Base-by-base conservation (phyloP, 148 eudicot genomes). In the Dianthus caryophyllus region DNA sequence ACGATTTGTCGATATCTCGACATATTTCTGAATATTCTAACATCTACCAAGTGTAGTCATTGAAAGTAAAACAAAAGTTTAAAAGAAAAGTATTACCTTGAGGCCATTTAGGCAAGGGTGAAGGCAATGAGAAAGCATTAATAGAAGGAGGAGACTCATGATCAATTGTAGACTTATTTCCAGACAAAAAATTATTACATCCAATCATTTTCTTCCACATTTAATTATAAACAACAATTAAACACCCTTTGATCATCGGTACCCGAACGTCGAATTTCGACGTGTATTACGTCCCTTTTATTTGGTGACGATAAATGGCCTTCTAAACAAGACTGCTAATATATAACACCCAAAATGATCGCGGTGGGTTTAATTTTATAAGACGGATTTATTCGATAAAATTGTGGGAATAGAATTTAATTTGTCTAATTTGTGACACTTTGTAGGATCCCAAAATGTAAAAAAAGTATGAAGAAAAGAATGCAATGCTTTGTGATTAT, bases 91-190 rank as follows among this genome's bases (percentile, higher is more conserved):
- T 51, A 29, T 64, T n/a, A 91, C 97, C 97, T 76, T 67, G 64
- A 74, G 91, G 97, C 97, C 97, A 91, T 21, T 80, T 66, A 4
- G 97, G 91, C 61, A 86, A 66, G 30, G 97, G 87, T 44, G 84
- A 83, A 51, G 97, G 91, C 33, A 91, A 84, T 47, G 82, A 78
- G 83, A 88, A 88, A 44, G 72, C n/a, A 29, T 73, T 51, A n/a
- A 78, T 7, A 69, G 15, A 72, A 20, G 75, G 29, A 51, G 72
- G 77, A 16, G 44, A 44, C 16, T 51, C 36, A 43, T 67, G n/a
- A n/a, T n/a, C n/a, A n/a, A n/a, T 66, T 27, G 72, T 50, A 61
- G 73, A 61, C 48, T 43, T 74, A 60, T 54, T 78, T 82, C 83
- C 72, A 43, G 39, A 12, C 63, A 79, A 58, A 6, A 78, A 73